phyloP scores from a whole-genome alignment of 1,284 basidiomycete species.

The Leccinum pachyderme region DNA sequence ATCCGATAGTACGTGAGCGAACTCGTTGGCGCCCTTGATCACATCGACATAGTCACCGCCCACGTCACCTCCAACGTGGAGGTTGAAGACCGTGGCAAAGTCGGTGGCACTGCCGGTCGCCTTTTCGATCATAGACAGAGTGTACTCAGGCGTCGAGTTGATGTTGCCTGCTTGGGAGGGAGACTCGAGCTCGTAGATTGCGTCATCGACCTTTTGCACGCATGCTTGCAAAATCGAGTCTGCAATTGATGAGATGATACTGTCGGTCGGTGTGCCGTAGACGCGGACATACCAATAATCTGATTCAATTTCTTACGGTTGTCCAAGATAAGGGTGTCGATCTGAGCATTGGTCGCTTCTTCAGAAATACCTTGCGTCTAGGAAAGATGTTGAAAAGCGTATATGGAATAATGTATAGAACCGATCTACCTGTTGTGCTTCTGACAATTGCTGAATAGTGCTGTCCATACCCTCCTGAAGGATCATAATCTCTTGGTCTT shows the following conservation, averaged over 20 bases:
- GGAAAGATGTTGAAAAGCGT: slow-evolving; percentile 13
- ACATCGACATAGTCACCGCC: slow-evolving; percentile 97
- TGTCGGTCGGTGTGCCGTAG: neutral
- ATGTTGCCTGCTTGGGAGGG: slow-evolving; percentile 92
- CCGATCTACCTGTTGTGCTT: slow-evolving; percentile 73
- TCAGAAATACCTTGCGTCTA: slow-evolving; percentile 83
- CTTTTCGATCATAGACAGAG: slow-evolving; percentile 98
- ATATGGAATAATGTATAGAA: neutral
- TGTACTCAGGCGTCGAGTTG: slow-evolving; percentile 97
- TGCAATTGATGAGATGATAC: slow-evolving; percentile 30
- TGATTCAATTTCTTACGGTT: slow-evolving; percentile 97
- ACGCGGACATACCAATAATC: slow-evolving; percentile 74
- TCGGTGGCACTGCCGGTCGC: slow-evolving; percentile 91
- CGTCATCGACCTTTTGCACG: slow-evolving; percentile 95
- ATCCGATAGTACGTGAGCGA: slow-evolving; percentile 91
- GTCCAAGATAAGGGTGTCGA: slow-evolving; percentile 96
- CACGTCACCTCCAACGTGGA: slow-evolving; percentile 84
- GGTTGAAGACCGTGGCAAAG: slow-evolving; percentile 93
- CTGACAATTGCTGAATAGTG: slow-evolving; percentile 87
- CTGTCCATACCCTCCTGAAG: slow-evolving; percentile 96
- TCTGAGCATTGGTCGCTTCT: slow-evolving; percentile 91
- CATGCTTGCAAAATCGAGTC: slow-evolving; percentile 98
- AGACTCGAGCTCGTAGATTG: slow-evolving; percentile 96
- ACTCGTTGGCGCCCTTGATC: slow-evolving; percentile 96
- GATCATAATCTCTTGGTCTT: slow-evolving; percentile 95